phyloP scores from a whole-genome alignment of 805 yeast species.

The Candida morakotiae region DNA sequence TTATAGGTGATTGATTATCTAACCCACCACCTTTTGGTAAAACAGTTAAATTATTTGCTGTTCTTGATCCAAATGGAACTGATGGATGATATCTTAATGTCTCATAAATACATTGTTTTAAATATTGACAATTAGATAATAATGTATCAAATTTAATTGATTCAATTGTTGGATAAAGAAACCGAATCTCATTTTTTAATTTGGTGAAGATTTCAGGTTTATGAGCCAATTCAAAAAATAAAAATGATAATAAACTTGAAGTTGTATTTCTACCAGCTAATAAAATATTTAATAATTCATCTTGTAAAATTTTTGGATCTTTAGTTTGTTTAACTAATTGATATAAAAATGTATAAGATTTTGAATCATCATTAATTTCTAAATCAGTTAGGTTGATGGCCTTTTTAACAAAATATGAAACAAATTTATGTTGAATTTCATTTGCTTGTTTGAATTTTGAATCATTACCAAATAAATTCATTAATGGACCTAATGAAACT shows the following conservation, averaged over 20 bases:
- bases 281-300: conserved; percentile 35
- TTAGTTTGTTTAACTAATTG: conserved; percentile 35
- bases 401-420: conserved; percentile 22
- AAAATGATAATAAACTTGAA: conserved; percentile 33
- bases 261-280: conserved; percentile 41
- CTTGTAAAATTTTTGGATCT: conserved; percentile 29
- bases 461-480: conserved; percentile 18
- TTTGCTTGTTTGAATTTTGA: conserved; percentile 22
- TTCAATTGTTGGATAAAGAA: conserved; percentile 21
- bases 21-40: conserved; percentile 30
- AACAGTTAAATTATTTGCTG: conserved; percentile 23
- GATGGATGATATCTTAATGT: conserved; percentile 32
- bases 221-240: conserved; percentile 29
- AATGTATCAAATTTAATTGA: conserved; percentile 29
- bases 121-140: conserved; percentile 34
- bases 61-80: conserved; percentile 29
- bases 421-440: background rate
- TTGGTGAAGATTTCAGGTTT: conserved; percentile 26
- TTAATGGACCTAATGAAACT: conserved; percentile 18
- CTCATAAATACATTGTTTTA: conserved; percentile 32
- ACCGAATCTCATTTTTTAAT: conserved; percentile 24
- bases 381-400: conserved; percentile 21
- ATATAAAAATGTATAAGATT: conserved; percentile 32
- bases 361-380: conserved; percentile 18
- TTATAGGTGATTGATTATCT: conserved; percentile 19